A percentile compares a stretch with the other conserved stretches of the same genome.
Conservation (phyloP, 2,329 filamentous ascomycete species). For the Fusarium kyushuense region DNA sequence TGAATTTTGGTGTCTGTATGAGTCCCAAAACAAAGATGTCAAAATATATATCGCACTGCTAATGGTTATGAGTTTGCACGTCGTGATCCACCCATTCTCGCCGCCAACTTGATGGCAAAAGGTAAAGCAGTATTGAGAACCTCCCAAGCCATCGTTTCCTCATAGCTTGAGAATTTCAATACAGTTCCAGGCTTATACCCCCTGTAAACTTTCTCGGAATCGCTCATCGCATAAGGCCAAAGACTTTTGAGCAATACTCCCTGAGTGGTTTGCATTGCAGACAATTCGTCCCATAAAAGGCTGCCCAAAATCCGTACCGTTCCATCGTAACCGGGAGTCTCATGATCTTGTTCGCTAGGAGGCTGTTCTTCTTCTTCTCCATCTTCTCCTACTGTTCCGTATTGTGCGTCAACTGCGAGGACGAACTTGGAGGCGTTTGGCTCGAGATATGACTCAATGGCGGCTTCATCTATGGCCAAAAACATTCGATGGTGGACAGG, state of each 20-base stretch:
- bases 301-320: slow-evolving; percentile 40
- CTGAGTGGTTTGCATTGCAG: slow-evolving; percentile 51
- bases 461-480: slow-evolving; percentile 42
- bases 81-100: not conserved
- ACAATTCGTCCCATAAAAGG: slow-evolving; percentile 45
- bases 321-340: slow-evolving; percentile 41
- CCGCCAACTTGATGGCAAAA: not conserved
- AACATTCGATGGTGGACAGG: slow-evolving; percentile 13
- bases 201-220: slow-evolving; percentile 32
- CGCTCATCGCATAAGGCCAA: slow-evolving; percentile 44
- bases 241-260: slow-evolving; percentile 24
- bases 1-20: no score
- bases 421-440: slow-evolving; percentile 24
- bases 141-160: slow-evolving; percentile 15
- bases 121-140: slow-evolving; percentile 15
- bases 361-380: not conserved
- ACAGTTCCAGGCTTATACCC: slow-evolving; percentile 15
- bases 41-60: no score
- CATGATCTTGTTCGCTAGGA: not conserved
- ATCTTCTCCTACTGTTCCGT: not conserved
- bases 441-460: slow-evolving; percentile 45
- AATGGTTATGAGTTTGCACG: not conserved
- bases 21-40: no score
- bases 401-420: slow-evolving; percentile 30
- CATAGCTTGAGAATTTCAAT: slow-evolving; percentile 18